Evolutionary conservation across 1,284 basidiomycete genomes (phyloP).

Genomic region (Anthracocystis panici-leucophaei): DNA sequence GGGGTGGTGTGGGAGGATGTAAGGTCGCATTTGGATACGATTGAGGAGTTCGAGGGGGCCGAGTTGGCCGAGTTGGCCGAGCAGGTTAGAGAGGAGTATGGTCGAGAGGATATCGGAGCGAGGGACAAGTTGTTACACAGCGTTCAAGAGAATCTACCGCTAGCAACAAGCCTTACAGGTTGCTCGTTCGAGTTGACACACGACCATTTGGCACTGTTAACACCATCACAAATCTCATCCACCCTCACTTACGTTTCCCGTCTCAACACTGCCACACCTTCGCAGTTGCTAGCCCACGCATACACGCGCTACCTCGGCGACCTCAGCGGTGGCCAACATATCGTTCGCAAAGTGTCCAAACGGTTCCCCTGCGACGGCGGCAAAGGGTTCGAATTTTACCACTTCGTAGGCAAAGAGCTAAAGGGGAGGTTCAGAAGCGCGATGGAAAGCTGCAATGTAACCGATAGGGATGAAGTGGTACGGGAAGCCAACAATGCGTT

Average conservation of each 20-base stretch:
- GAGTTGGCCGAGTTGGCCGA: slow-evolving; percentile 25
- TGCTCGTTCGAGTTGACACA: too few species aligned
- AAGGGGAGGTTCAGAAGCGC: slow-evolving; percentile 82
- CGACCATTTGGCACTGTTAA: slow-evolving; percentile 42
- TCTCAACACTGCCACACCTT: slow-evolving; percentile 5
- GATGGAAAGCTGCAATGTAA: slow-evolving; percentile 75
- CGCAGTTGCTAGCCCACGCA: slow-evolving; percentile 36
- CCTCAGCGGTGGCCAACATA: slow-evolving; percentile 82
- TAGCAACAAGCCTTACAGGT: not conserved
- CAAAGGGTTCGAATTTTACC: slow-evolving; percentile 78
- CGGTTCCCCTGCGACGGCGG: slow-evolving; percentile 18
- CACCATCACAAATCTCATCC: slow-evolving; percentile 25
- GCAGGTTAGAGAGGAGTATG: slow-evolving; percentile 9
- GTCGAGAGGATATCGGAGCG: too few species aligned
- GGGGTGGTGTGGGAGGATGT: slow-evolving; percentile 25
- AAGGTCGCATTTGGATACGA: slow-evolving; percentile 20
- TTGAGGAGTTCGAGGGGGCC: slow-evolving; percentile 29
- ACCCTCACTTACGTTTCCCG: slow-evolving; percentile 37
- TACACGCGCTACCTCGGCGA: slow-evolving; percentile 81
- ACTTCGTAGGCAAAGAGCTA: slow-evolving; percentile 80
- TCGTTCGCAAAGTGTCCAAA: slow-evolving; percentile 75
- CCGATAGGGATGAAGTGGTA: slow-evolving; percentile 73
- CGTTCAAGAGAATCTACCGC: not conserved
- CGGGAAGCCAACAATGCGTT: slow-evolving; percentile 80
- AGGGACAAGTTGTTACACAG: not conserved